Conservation (phyloP, 2,329 filamentous ascomycete genomes). For the Cytospora piceicola region DNA sequence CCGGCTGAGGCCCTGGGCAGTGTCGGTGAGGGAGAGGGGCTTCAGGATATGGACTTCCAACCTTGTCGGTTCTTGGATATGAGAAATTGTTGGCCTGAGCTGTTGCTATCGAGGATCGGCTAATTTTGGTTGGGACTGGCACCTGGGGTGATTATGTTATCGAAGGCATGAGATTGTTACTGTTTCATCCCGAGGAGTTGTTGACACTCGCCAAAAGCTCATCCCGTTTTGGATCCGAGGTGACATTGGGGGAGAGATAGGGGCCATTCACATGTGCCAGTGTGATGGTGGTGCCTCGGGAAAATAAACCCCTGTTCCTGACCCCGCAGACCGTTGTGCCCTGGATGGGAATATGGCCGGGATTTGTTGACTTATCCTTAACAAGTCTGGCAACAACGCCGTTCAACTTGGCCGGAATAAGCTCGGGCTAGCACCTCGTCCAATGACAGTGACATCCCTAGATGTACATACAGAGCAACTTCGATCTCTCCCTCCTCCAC, state of each 20-base stretch:
- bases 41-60: conserved; percentile 12
- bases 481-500: neutral
- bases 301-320: neutral
- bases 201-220: neutral
- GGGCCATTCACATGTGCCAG: neutral
- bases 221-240: neutral
- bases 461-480: neutral
- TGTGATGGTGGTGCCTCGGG: neutral
- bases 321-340: too few species aligned
- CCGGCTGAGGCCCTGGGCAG: conserved; percentile 15
- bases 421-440: too few species aligned
- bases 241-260: neutral
- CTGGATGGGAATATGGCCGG: too few species aligned
- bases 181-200: neutral
- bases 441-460: neutral
- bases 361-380: too few species aligned
- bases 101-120: conserved; percentile 1
- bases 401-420: too few species aligned
- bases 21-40: conserved; percentile 11
- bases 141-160: neutral
- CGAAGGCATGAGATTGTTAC: neutral
- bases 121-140: neutral
- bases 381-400: too few species aligned
- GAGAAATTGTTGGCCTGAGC: conserved; percentile 16
- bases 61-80: conserved; percentile 14